Base-by-base conservation (phyloP, 192 early-diverging fungal genomes). In the Coemansia biformis region DNA sequence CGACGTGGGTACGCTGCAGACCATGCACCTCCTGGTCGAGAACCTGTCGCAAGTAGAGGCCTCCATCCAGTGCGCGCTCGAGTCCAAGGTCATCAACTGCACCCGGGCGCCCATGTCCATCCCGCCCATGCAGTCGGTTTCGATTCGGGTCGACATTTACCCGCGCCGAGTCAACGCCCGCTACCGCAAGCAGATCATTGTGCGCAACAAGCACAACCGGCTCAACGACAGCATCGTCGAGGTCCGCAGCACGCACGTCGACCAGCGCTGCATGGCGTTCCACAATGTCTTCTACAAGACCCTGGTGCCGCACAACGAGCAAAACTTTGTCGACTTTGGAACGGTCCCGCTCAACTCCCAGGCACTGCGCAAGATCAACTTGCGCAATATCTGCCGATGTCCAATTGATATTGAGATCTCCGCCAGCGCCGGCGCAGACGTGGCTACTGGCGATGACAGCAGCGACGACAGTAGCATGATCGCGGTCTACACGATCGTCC, bases 121-220 rank as follows among this genome's bases (percentile, higher is more conserved):
- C 14, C 85, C 87, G 22, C 86, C 96, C 38, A 80, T 81, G 43
- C 80, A 85, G 38, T 79, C 83, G 16, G 78, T 81, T 13, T 81
- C 87, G 31, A 76, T 92, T 16, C 91, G 91, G 53, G 75, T 98
- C 8, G 92, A 98, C 63, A 88, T 96, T 29, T 96, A 93, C 58
- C 96, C 96, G 3, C 86, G 96, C 12, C 95, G 94, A 61, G 85
- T 95, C n/a, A 98, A 98, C 49, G 88, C 92, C 4, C 91, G 95
- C 29, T 98, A 98, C 60, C 82, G 90, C 38, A 98, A 98, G 57
- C 89, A 98, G 70, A 81, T 98, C 1, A 93, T 92, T 0, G 79
- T 98, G 15, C 86, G 91, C 37, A 98, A 98, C 60, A 63, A 84
- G 30, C 80, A 86, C 40, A 96, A 96, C 55, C 79, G 86, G 11